Evolutionary conservation across 495 filamentous ascomycete genomes (phyloP).

Genomic region (Lophiotrema nucula): DNA sequence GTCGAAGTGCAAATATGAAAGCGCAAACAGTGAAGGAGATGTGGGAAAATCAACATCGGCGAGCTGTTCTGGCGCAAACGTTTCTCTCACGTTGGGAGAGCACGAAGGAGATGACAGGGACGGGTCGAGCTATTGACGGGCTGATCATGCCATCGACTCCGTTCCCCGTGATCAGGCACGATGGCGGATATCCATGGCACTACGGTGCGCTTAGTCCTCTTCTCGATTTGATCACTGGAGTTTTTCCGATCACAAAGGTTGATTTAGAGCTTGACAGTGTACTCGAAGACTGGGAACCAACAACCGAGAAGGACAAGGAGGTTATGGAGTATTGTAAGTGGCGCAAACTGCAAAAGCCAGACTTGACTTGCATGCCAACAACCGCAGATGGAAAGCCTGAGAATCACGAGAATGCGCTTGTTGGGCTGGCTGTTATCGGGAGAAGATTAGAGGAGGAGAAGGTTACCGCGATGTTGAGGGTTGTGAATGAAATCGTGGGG

Average conservation of each 20-base stretch:
- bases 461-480: background rate
- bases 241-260: no score
- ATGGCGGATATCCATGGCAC: no score
- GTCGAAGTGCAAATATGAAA: background rate
- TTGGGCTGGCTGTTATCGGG: background rate
- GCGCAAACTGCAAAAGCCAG: background rate
- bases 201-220: no score
- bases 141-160: background rate
- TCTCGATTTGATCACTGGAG: no score
- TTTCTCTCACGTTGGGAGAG: background rate
- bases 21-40: background rate
- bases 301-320: background rate
- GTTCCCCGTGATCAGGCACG: background rate
- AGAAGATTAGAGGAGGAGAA: background rate
- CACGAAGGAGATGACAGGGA: background rate
- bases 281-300: no score
- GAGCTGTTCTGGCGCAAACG: background rate
- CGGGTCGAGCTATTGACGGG: background rate
- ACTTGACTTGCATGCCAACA: background rate
- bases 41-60: background rate
- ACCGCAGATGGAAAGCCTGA: background rate
- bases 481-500: background rate
- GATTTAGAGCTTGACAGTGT: no score
- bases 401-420: background rate
- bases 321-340: background rate